These are phyloP conservation scores for Eragrostis nindensis DNA, from an alignment of 176 grass and related monocot genomes.

Conservation along the genomic window DNA sequence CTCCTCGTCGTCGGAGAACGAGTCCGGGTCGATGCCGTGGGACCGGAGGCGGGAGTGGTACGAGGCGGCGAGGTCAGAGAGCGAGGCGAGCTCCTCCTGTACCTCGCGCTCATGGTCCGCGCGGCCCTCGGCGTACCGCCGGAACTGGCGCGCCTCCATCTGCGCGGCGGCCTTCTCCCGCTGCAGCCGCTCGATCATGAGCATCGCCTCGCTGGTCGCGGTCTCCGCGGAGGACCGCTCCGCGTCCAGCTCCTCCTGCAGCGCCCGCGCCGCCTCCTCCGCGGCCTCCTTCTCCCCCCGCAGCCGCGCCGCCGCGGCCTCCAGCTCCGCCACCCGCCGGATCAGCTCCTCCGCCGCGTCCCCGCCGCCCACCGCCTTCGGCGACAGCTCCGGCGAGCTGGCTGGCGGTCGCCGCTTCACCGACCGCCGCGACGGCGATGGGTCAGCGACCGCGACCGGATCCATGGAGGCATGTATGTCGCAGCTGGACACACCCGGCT, in stretches of 20 bases:
- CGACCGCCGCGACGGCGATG: slow-evolving; percentile 42
- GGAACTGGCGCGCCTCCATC: slow-evolving; percentile 87
- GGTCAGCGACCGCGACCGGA: slow-evolving; percentile 11
- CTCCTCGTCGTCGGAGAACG: slow-evolving; percentile 56
- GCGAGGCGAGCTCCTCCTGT: slow-evolving; percentile 62
- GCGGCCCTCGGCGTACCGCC: slow-evolving; percentile 66
- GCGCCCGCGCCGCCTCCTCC: slow-evolving; percentile 43
- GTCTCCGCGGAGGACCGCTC: slow-evolving; percentile 71
- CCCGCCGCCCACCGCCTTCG: background rate
- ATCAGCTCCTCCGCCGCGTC: slow-evolving; percentile 32
- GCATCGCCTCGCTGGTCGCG: slow-evolving; percentile 78
- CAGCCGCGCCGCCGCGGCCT: slow-evolving; percentile 39
- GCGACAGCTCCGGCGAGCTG: slow-evolving; percentile 51
- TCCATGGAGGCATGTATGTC: slow-evolving; percentile 57
- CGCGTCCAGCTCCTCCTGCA: slow-evolving; percentile 69
- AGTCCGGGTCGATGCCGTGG: slow-evolving; percentile 68
- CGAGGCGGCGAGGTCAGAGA: slow-evolving; percentile 54
- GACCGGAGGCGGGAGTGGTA: slow-evolving; percentile 68
- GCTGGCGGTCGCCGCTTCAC: slow-evolving; percentile 40
- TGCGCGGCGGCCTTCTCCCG: slow-evolving; percentile 83
- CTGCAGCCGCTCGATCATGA: slow-evolving; percentile 89
- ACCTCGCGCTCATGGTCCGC: slow-evolving; percentile 68
- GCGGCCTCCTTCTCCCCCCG: slow-evolving; percentile 57
- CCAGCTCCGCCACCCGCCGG: slow-evolving; percentile 46
- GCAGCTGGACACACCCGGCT: background rate